Conservation (phyloP, 1,139 yeast species). For the Suhomyces maxii region DNA sequence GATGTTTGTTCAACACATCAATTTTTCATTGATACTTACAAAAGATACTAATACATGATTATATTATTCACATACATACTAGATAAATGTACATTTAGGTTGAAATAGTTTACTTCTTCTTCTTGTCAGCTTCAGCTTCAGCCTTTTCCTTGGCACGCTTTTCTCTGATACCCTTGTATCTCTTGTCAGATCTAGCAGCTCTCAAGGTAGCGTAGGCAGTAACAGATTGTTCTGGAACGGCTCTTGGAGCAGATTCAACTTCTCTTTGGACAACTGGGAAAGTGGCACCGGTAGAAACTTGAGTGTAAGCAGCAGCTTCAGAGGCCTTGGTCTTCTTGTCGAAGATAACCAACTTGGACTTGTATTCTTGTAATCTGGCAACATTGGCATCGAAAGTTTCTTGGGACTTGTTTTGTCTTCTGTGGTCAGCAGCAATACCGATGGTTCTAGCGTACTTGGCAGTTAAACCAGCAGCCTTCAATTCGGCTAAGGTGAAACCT, state of each 20-base stretch:
- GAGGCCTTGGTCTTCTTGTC: conserved; percentile 83
- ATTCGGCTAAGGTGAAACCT: conserved; percentile 98
- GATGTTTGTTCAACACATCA: not conserved
- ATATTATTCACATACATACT: conserved; percentile 11
- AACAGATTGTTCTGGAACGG: conserved; percentile 81
- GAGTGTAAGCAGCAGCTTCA: conserved; percentile 69
- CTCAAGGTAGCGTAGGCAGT: conserved; percentile 96
- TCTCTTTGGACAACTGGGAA: conserved; percentile 90
- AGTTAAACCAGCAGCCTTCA: conserved; percentile 96
- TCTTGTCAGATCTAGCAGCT: conserved; percentile 92
- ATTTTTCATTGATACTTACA: not conserved
- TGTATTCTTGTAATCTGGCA: conserved; percentile 94
- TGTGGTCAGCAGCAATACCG: conserved; percentile 99
- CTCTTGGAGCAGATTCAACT: conserved; percentile 79
- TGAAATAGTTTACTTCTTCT: conserved; percentile 66
- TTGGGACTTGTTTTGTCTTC: conserved; percentile 98
- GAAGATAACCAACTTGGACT: conserved; percentile 91
- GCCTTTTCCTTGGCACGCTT: conserved; percentile 97
- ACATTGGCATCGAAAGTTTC: conserved; percentile 95
- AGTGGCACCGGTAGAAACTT: conserved; percentile 74
- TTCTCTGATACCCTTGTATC: conserved; percentile 91
- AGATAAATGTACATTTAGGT: conserved; percentile 13
- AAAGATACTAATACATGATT: conserved; percentile 7
- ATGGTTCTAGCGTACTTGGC: conserved; percentile 96
- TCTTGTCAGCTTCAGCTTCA: conserved; percentile 98